phyloP scores from a whole-genome alignment of 108 stramenopile species.

The Hondaea fermentalgiana region DNA sequence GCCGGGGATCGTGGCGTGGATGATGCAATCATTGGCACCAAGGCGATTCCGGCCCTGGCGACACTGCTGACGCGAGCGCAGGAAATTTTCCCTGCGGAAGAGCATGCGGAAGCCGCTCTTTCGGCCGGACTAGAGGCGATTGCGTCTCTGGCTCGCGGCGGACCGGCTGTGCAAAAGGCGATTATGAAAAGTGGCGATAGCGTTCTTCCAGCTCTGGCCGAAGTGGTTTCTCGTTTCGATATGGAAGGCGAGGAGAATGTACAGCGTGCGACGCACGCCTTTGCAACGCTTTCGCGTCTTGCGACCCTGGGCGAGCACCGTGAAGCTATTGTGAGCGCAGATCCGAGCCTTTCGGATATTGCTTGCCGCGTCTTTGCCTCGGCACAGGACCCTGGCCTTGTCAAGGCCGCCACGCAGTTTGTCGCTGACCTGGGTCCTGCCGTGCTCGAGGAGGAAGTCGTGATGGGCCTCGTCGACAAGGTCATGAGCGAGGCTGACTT shows the following conservation, averaged over 20 bases:
- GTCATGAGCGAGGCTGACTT: not conserved
- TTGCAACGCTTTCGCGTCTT: slow-evolving; percentile 4
- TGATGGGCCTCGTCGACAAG: not conserved
- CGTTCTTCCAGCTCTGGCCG: not conserved
- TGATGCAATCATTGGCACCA: not conserved
- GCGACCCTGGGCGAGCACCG: slow-evolving; percentile 10
- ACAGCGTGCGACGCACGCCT: not conserved
- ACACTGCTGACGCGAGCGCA: not conserved
- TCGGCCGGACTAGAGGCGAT: not conserved
- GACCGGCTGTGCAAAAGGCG: not conserved
- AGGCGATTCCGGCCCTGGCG: slow-evolving; percentile 3
- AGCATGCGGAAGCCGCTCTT: not conserved
- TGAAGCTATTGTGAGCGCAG: not conserved
- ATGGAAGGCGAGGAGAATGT: not conserved
- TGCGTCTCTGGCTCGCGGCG: not conserved
- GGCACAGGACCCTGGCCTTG: not conserved
- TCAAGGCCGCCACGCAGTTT: not conserved
- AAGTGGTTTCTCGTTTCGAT: not conserved
- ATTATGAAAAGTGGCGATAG: not conserved
- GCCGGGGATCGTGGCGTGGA: not conserved
- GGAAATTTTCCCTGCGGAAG: not conserved
- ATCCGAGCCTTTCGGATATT: not conserved
- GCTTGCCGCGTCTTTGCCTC: not conserved
- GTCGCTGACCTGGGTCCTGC: not conserved
- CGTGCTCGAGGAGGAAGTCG: not conserved